Base-by-base conservation (phyloP, 1,139 yeast genomes). In the Lizanozyma gosingica region DNA sequence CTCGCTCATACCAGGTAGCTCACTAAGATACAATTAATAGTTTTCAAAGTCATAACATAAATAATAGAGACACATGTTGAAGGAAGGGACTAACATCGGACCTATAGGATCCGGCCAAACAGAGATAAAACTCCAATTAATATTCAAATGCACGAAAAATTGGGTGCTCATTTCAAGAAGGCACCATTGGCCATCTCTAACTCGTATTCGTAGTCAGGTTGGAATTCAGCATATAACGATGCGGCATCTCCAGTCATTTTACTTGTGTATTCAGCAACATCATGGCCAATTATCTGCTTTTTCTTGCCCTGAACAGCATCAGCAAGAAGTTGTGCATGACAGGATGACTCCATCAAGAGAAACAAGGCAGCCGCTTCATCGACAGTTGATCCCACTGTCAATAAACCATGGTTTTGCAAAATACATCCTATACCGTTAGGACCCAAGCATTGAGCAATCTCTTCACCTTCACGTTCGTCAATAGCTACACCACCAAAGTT, bases 321-420 rank as follows among this genome's bases (percentile, higher is more conserved):
- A 3, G 78, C 88, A 45, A 76, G 59, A 50, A 84, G 60, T 59
- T 84, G 94, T n/a, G 76, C 76, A 52, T 83, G 75, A 56, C 94
- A 84, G 8, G 77, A 59, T 52, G 75, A 73, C 55, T 84, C 95
- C 75, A 80, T 64, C 45, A 82, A 63, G 0, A 80, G 72, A 58
- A 78, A 84, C 44, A 83, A 59, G 53, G 78, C 80, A 2, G 92
- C 92, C 2, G 94, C 94, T 62, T 84, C 94, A 53, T 83, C 94
- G 9, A 84, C 85, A 1, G 90, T 83, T 33, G 63, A 48, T 8
- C 94, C 95, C 3, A 81, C 85, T 1, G 94, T 84, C 48, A 85
- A 59, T 35, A 84, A 67, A 14, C 94, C 94, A 55, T 85, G 94
- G 61, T 83, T 85, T 54, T 78, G 83, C 50, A 85, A 67, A 48